Percentiles rank a stretch among this genome's conserved stretches.
phyloP scores from a whole-genome alignment of 345 rosid genomes.

The Arabis alpina region DNA sequence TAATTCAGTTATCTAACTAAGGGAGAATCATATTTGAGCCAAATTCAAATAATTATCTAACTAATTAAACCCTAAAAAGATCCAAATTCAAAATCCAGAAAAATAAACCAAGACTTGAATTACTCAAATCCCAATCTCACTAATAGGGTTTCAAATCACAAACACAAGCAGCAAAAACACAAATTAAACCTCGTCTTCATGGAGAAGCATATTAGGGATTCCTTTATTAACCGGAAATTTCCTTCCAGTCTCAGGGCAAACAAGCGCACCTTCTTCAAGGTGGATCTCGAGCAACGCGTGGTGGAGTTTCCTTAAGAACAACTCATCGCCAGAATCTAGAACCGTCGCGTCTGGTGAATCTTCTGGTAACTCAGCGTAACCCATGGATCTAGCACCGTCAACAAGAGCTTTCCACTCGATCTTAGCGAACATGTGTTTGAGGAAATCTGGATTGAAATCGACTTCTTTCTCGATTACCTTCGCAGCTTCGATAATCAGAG shows the following conservation, averaged over 20 bases:
- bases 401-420: constrained; percentile 82
- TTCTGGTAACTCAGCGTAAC: constrained; percentile 73
- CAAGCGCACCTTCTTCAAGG: constrained; percentile 87
- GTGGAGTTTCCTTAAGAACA: constrained; percentile 67
- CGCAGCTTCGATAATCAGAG: constrained; percentile 69
- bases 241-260: constrained; percentile 86
- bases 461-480: constrained; percentile 66
- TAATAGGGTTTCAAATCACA: constrained; percentile 18
- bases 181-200: constrained; percentile 84
- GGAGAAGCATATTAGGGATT: constrained; percentile 95
- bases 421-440: constrained; percentile 69
- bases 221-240: constrained; percentile 77
- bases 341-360: constrained; percentile 52
- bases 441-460: constrained; percentile 78
- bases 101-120: no score
- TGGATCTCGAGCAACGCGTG: constrained; percentile 89
- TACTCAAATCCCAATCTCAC: background rate
- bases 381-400: constrained; percentile 68
- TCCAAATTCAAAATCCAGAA: background rate
- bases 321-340: constrained; percentile 66
- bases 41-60: no score
- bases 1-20: no score
- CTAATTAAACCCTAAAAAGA: background rate
- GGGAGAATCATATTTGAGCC: no score
- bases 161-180: constrained; percentile 1